Evolutionary conservation across 1,139 yeast species (phyloP), one percentile per base, ranked within the genome.

Genomic region (Debaryomycetaceae sp.): DNA sequence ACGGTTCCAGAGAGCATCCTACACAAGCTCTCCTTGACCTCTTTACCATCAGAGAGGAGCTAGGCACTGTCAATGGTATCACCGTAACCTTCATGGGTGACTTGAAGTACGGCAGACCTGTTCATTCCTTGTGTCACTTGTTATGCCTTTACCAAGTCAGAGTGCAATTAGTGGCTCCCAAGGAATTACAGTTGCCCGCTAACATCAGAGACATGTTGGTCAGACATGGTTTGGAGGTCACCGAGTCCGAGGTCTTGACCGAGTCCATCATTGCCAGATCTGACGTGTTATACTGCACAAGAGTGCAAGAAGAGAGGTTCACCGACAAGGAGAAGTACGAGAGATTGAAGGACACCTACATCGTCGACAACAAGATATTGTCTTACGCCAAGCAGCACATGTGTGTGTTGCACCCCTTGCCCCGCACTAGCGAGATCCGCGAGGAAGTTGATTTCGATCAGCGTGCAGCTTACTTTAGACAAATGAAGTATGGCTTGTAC

Each of bases 21-120:
- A 85, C 98, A 17, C 99, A 93, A 65, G 98, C 98, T 2, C 83
- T 93, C 68, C 71, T 93, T 50, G 99, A 93, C 56, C 70, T 93
- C 61, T 93, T 91, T 74, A 93, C 99, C 35, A 93, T 93, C 49
- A 84, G 99, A 66, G 99, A 93, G 65, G 99, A 93, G 65, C 73
- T 93, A 45, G 99, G 99, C 57, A 86, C 97, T 37, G 97, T 93
- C 32, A 93, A 93, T 56, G 97, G 97, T 56, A 83, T 93, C 53
- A 88, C 96, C 28, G 93, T 93, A 43, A 93, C 99, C 6, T 93
- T 93, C 61, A 89, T 93, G 95, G 99, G 99, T 54, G 99, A 93
- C 58, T 76, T 93, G 74, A 86, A 86, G 61, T 85, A 86, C 53
- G 98, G 99, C 38, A 83, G 99, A 69, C 95, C 99, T 43, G 97